Conservation (phyloP, 2,329 filamentous ascomycete genomes). For the Eutypella sp. region DNA sequence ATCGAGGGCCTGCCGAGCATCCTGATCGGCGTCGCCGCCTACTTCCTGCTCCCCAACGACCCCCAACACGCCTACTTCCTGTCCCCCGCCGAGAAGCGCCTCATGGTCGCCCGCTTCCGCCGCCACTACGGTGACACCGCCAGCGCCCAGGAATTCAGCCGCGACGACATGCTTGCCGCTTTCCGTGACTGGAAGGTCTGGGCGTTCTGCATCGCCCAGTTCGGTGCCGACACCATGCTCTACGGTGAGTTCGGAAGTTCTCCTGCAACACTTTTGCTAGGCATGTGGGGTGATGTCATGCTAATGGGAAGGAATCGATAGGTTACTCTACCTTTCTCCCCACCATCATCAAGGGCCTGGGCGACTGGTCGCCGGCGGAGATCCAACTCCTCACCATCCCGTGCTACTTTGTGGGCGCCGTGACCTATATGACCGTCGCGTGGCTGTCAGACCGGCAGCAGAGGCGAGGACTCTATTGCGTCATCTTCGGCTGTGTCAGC, state of each 20-base stretch:
- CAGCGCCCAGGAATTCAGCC: slow-evolving; percentile 42
- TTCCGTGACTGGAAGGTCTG: slow-evolving; percentile 74
- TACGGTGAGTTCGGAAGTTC: slow-evolving; percentile 41
- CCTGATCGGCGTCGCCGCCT: slow-evolving; percentile 49
- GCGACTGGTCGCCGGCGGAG: slow-evolving; percentile 56
- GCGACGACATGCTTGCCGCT: slow-evolving; percentile 59
- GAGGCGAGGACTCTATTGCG: slow-evolving; percentile 58
- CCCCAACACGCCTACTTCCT: slow-evolving; percentile 59
- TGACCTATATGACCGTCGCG: slow-evolving; percentile 62
- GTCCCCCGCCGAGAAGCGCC: slow-evolving; percentile 48
- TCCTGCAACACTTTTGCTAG: background rate
- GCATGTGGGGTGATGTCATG: background rate
- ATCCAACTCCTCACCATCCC: slow-evolving; percentile 75
- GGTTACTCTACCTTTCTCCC: slow-evolving; percentile 75
- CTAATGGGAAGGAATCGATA: slow-evolving; percentile 14
- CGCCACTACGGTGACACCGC: slow-evolving; percentile 44
- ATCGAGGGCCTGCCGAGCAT: slow-evolving; percentile 44
- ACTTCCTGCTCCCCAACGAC: slow-evolving; percentile 56
- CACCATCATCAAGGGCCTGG: slow-evolving; percentile 69
- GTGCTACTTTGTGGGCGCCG: slow-evolving; percentile 68
- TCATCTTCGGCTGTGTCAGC: slow-evolving; percentile 57
- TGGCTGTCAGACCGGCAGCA: slow-evolving; percentile 64
- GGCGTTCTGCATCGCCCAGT: slow-evolving; percentile 64
- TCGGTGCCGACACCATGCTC: slow-evolving; percentile 70
- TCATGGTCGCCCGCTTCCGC: slow-evolving; percentile 36